Base-by-base conservation (phyloP, 208 protist genomes). In the Porcisia hertigi region DNA sequence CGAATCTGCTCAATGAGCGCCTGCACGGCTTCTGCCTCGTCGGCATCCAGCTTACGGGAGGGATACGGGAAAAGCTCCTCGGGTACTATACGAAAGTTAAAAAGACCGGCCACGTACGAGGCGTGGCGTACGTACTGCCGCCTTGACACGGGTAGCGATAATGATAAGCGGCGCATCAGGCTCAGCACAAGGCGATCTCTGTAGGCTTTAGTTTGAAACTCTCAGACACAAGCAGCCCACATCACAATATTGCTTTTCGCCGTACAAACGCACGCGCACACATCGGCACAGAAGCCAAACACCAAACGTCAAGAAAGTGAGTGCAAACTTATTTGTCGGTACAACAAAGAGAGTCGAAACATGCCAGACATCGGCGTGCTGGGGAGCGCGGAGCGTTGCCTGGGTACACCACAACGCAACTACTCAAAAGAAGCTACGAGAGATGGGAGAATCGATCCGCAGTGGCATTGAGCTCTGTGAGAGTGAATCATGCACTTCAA, bases 1-100 rank as follows among this genome's bases (percentile, higher is more conserved):
- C 88, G 87, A 75, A 97, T 83, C 74, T 93, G 86, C 79, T 93
- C 90, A 66, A 95, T 88, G 11, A 94, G 73, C 6, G 84, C 86
- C 73, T 94, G 86, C 53, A 95, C 71, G 73, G 90, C 94, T 47
- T 97, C 93, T 6, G 80, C 85, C 76, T 95, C 91, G 18, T 97
- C 91, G 60, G 63, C 79, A 45, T 92, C 89, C 54, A 97, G 73
- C 60, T 92, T 90, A 53, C 88, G 87, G 25, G 77, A 85, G 1
- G 93, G 93, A 69, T 89, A 97, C 6, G 93, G 93, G 76, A 95
- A 91, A 62, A 97, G 79, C 75, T 97, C 91, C 6, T 74, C 84
- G 18, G 85, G 69, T 43, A 86, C 80, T 49, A 94, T 82, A 58
- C 94, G 94, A 66, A 89, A 94, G 69, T 93, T 90, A 79, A 97